Conservation (phyloP, 148 eudicot species). For the Chenopodium berlandieri region DNA sequence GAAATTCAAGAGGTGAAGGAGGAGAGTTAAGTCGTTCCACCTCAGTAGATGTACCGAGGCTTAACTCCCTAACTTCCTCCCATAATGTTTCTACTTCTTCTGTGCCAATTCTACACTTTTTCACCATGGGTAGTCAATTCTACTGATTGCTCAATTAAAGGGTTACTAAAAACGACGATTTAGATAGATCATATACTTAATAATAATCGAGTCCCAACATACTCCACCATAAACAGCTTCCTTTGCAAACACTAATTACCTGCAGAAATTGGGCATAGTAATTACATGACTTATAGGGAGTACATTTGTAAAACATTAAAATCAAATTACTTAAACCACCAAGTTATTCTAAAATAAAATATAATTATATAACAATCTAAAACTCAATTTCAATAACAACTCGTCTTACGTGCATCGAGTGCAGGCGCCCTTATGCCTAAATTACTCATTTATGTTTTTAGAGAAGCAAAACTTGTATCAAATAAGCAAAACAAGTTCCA, state of each 20-base stretch:
- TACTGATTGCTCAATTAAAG: background rate
- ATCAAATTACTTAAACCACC: background rate
- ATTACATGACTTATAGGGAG: background rate
- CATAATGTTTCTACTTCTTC: slow-evolving; percentile 50
- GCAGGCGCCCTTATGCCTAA: too few species aligned
- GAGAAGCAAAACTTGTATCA: too few species aligned
- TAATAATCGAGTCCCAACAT: background rate
- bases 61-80: slow-evolving; percentile 80
- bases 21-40: slow-evolving; percentile 62
- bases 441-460: too few species aligned
- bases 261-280: background rate
- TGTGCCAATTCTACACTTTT: slow-evolving; percentile 7
- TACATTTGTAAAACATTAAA: background rate
- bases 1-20: slow-evolving; percentile 75
- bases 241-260: background rate
- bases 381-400: too few species aligned
- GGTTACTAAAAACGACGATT: background rate
- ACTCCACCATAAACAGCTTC: background rate
- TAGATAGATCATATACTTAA: background rate
- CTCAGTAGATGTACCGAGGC: slow-evolving; percentile 53
- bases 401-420: too few species aligned
- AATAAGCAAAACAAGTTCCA: too few species aligned
- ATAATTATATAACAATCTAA: background rate
- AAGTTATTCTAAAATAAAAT: background rate
- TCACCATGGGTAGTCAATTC: slow-evolving; percentile 16